Evolutionary conservation across 2,329 filamentous ascomycete species (phyloP), one percentile per base, ranked within the genome.

Genomic region (Paracoccidioides brasiliensis): DNA sequence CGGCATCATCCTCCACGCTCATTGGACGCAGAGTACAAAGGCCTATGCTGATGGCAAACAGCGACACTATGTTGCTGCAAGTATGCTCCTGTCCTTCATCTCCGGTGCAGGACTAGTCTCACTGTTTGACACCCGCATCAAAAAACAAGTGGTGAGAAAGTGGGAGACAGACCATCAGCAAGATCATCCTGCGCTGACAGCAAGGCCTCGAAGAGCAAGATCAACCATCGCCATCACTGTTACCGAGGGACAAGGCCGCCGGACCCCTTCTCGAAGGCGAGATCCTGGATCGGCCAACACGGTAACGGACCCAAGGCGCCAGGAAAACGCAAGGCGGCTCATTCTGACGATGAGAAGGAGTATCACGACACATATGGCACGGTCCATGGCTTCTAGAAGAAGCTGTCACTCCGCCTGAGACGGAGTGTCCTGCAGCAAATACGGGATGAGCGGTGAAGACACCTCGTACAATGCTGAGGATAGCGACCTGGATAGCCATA

Each of bases 21-120:
- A 53, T 42, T 53, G 52, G 38, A 33, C 41, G 38, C 44, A 32
- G 52, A 43, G 52, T 42, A 53, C 22, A 22, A 54, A 15, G 40
- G 41, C 37, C 6, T 37, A 54, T 46, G 52, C 52, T 12, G 52
- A 54, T 37, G 41, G 45, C 15, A 54, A 43, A 45, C 52, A 54
- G 52, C 28, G 41, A 35, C 22, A 44, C 22, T 43, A 54, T 14
- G 37, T 44, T 35, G 9, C 22, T 14, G 22, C 52, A 44, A 41
- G 28, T 10, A 32, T 54, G 3, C 52, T 54, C 4, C 22, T 54
- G 9, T 54, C 28, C 7, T 54, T 44, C 32, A 44, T 54, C 35
- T 53, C 38, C 42, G 38, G 51, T 42, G 15, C 3, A 8, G 12
- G 51, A 15, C n/a, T 53, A 38, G 38, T 53, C 51, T 53, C 51